phyloP scores from a whole-genome alignment of 2,329 filamentous ascomycete species.

The Cladophialophora yegresii region DNA sequence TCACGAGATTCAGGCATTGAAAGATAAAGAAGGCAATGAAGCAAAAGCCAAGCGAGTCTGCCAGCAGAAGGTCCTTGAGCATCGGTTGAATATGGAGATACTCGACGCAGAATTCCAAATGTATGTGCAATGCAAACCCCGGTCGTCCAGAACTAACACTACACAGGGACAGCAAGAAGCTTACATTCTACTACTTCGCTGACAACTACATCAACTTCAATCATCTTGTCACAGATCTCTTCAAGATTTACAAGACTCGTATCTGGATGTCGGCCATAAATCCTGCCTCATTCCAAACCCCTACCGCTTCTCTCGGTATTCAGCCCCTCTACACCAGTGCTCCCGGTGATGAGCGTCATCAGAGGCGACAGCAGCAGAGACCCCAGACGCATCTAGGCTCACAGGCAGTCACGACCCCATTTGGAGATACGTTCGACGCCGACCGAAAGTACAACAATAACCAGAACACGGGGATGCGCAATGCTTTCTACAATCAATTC shows the following conservation, averaged over 20 bases:
- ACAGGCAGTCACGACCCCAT: slow-evolving; percentile 30
- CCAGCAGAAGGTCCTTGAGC: slow-evolving; percentile 93
- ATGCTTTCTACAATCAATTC: slow-evolving; percentile 28
- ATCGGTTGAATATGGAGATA: slow-evolving; percentile 96
- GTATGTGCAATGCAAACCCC: slow-evolving; percentile 59
- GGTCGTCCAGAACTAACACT: slow-evolving; percentile 22
- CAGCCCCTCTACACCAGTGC: slow-evolving; percentile 52
- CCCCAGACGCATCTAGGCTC: slow-evolving; percentile 19
- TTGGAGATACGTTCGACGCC: slow-evolving; percentile 31
- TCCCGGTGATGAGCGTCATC: slow-evolving; percentile 29
- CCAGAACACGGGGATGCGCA: slow-evolving; percentile 25
- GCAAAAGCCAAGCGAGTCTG: slow-evolving; percentile 96
- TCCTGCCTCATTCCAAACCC: slow-evolving; percentile 87
- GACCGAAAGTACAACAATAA: slow-evolving; percentile 31
- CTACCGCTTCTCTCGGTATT: slow-evolving; percentile 63
- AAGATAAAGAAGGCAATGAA: slow-evolving; percentile 96
- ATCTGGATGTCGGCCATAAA: slow-evolving; percentile 99
- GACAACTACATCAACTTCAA: slow-evolving; percentile 98
- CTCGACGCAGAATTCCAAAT: slow-evolving; percentile 98
- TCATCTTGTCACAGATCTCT: slow-evolving; percentile 90
- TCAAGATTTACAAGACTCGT: slow-evolving; percentile 98
- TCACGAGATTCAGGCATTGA: slow-evolving; percentile 83
- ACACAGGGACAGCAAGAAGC: slow-evolving; percentile 91
- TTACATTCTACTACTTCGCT: slow-evolving; percentile 99
- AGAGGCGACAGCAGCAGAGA: slow-evolving; percentile 37